These are phyloP conservation scores for Plectosphaerella sp. DNA, from an alignment of 2,329 filamentous ascomycete species.

Conservation along the genomic window DNA sequence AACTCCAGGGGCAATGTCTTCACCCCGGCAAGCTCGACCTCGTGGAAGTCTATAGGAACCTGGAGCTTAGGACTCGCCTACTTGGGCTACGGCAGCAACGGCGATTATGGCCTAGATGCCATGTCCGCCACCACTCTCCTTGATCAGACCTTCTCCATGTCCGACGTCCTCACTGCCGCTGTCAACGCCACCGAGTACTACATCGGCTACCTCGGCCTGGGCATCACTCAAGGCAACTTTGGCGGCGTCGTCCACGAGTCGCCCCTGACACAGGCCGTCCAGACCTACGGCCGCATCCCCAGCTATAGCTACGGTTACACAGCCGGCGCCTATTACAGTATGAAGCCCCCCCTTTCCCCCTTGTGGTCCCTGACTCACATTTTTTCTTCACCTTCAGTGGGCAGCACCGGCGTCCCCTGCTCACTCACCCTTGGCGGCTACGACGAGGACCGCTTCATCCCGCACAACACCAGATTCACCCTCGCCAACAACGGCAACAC, in stretches of 20 bases:
- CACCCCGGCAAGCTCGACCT: conserved; percentile 45
- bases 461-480: conserved; percentile 57
- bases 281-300: conserved; percentile 55
- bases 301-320: conserved; percentile 74
- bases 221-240: conserved; percentile 51
- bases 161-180: conserved; percentile 41
- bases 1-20: conserved; percentile 56
- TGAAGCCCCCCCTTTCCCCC: conserved; percentile 17
- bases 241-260: conserved; percentile 42
- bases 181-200: conserved; percentile 54
- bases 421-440: conserved; percentile 69
- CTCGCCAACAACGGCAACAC: conserved; percentile 50
- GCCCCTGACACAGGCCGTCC: conserved; percentile 53
- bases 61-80: conserved; percentile 58
- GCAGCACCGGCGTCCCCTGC: conserved; percentile 36
- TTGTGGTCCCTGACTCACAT: conserved; percentile 15
- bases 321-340: conserved; percentile 69
- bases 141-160: conserved; percentile 33
- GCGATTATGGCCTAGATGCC: conserved; percentile 57
- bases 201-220: conserved; percentile 52
- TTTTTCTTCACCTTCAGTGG: conserved; percentile 19
- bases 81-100: conserved; percentile 56
- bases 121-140: conserved; percentile 34
- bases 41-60: conserved; percentile 55
- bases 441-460: conserved; percentile 56